A percentile compares a stretch with the other conserved stretches of the same genome.
These are phyloP conservation scores for Exophiala sp. DNA, from an alignment of 2,329 filamentous ascomycete genomes.

Conservation along the genomic window DNA sequence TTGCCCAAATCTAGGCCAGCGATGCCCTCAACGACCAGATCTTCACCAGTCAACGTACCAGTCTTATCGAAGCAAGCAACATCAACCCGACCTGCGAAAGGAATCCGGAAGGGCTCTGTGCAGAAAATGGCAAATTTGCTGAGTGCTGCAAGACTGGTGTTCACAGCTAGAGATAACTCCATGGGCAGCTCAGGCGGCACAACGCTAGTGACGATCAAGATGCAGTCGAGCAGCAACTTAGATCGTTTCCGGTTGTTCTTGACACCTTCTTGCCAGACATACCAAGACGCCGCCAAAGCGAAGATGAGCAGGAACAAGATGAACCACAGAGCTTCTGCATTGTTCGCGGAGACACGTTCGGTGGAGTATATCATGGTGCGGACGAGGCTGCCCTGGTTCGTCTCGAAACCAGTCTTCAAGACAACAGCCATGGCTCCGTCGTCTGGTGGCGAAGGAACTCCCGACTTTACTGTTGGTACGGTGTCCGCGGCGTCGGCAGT, in stretches of 20 bases:
- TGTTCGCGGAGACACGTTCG: conserved; percentile 97
- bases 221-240: conserved; percentile 92
- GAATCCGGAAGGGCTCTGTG: conserved; percentile 97
- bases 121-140: conserved; percentile 98
- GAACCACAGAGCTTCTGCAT: conserved; percentile 92
- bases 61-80: conserved; percentile 99
- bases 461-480: conserved; percentile 66
- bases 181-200: conserved; percentile 98
- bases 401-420: conserved; percentile 97
- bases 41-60: conserved; percentile 91
- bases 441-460: conserved; percentile 81
- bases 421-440: conserved; percentile 92
- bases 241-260: conserved; percentile 91
- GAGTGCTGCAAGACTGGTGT: conserved; percentile 90
- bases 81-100: conserved; percentile 91
- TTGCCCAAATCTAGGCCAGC: conserved; percentile 78
- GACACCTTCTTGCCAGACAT: conserved; percentile 97
- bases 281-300: conserved; percentile 96
- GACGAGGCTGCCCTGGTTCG: conserved; percentile 93
- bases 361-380: conserved; percentile 99
- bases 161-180: conserved; percentile 95
- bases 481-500: conserved; percentile 61
- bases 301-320: conserved; percentile 96
- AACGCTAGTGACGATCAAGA: conserved; percentile 96
- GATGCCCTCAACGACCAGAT: conserved; percentile 94